These are phyloP conservation scores for Tolypocladium nubicola DNA, from an alignment of 2,329 filamentous ascomycete species.

Conservation along the genomic window DNA sequence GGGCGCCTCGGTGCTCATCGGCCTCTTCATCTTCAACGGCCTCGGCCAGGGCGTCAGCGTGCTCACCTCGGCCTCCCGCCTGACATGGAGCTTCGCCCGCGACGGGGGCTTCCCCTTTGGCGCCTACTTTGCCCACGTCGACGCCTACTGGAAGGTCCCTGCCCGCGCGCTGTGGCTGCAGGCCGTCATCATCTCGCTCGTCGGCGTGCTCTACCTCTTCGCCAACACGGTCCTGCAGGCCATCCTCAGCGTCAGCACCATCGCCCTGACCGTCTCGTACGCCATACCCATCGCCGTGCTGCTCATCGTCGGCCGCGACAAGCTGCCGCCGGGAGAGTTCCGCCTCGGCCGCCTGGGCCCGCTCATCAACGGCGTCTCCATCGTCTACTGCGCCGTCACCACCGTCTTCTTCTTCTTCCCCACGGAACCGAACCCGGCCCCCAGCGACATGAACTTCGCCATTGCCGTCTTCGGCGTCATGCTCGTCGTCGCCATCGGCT, in stretches of 20 bases:
- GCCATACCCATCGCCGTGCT: constrained; percentile 38
- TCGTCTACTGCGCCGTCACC: constrained; percentile 40
- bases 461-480: constrained; percentile 46
- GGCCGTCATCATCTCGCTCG: constrained; percentile 26
- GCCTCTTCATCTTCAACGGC: constrained; percentile 45
- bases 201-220: constrained; percentile 47
- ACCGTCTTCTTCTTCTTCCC: constrained; percentile 48
- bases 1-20: constrained; percentile 33
- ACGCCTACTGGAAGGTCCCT: constrained; percentile 40
- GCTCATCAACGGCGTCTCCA: constrained; percentile 34
- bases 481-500: constrained; percentile 36
- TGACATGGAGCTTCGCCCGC: constrained; percentile 45
- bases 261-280: constrained; percentile 41
- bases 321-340: constrained; percentile 35
- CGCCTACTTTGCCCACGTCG: constrained; percentile 29
- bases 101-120: constrained; percentile 38
- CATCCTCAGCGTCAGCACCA: constrained; percentile 44
- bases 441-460: constrained; percentile 45
- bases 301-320: constrained; percentile 39
- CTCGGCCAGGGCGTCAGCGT: constrained; percentile 41
- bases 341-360: constrained; percentile 32
- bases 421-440: constrained; percentile 28
- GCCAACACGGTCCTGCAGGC: constrained; percentile 41
- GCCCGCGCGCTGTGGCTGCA: constrained; percentile 41
- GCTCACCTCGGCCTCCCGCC: constrained; percentile 38